Evolutionary conservation across 495 filamentous ascomycete species (phyloP), one percentile per base, ranked within the genome.

Genomic region (Pseudotulostoma volvatum): DNA sequence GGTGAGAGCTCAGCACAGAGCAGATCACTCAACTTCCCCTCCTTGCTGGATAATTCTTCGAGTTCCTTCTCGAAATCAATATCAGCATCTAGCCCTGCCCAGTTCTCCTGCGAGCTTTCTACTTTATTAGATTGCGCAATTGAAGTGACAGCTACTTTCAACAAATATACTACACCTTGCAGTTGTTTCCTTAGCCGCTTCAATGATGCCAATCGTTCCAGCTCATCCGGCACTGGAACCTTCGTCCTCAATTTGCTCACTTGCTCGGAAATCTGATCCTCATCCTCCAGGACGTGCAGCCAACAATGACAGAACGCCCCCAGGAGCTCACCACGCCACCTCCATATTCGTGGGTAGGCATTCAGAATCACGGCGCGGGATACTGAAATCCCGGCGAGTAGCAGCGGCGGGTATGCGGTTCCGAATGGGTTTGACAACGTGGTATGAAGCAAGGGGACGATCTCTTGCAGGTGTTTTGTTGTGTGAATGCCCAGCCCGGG

Each of bases 371-470:
- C 60, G 0, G 57, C 56, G 35, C 77, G 67, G 18, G 84, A 39
- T 1, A 74, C 60, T 7, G 60, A 46, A 4, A 70, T 51, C 1
- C 77, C 71, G 0, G 67, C 57, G 1, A 60, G 33, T 0, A 92
- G 57, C 0, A 81, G 56, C 2, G 63, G 54, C 0, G 70, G 66
- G 35, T 72, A 55, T 2, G 70, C 66, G 0, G 67, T 66, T 1
- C 69, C 75, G 44, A 93, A 84, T 1, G 84, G 82, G 37, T 80
- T 76, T 0, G 67, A 55, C 14, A 95, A 56, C 7, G 79, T 73
- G 28, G 56, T 57, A 9, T 72, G 73, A 3, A 92, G 48, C 30
- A 86, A 55, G 0, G 82, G 79, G 3, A 92, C 53, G 14, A 88
- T 46, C 31, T 79, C 70, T 64, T 81, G 55, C 11, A 95, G 68